These are phyloP conservation scores for Russula dissimulans DNA, from an alignment of 768 basidiomycete genomes.

Conservation along the genomic window DNA sequence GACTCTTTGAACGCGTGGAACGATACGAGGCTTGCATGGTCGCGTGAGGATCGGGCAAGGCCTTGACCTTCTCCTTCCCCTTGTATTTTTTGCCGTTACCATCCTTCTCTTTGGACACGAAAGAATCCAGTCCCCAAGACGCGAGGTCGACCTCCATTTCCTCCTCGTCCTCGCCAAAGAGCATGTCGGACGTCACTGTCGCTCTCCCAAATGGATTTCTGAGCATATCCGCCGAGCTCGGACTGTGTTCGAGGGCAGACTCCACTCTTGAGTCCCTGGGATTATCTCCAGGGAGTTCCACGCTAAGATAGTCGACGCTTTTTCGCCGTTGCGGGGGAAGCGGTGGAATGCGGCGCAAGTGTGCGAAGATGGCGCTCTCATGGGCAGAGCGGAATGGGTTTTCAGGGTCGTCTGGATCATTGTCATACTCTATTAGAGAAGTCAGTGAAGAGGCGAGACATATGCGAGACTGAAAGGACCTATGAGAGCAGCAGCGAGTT, in stretches of 20 bases:
- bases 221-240: conserved; percentile 51
- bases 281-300: conserved; percentile 55
- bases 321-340: conserved; percentile 40
- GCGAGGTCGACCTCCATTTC: conserved; percentile 69
- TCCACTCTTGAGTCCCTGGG: conserved; percentile 28
- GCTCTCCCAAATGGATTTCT: conserved; percentile 70
- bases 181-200: conserved; percentile 44
- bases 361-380: conserved; percentile 81
- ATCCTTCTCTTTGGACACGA: conserved; percentile 61
- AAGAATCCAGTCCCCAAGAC: conserved; percentile 76
- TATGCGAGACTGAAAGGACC: conserved; percentile 38
- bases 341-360: conserved; percentile 50
- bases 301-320: conserved; percentile 57
- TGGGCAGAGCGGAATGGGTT: conserved; percentile 56
- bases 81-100: conserved; percentile 29
- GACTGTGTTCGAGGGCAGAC: conserved; percentile 39
- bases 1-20: conserved; percentile 50
- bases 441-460: neutral
- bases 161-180: conserved; percentile 41
- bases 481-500: conserved; percentile 77
- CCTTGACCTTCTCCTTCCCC: conserved; percentile 30
- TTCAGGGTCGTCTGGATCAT: conserved; percentile 63
- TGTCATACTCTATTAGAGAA: conserved; percentile 71
- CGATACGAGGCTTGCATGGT: conserved; percentile 18
- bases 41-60: conserved; percentile 39